Percentiles rank a stretch among this genome's conserved stretches.
phyloP scores from a whole-genome alignment of 179 eudicot genomes.

The Camellia oleifera region DNA sequence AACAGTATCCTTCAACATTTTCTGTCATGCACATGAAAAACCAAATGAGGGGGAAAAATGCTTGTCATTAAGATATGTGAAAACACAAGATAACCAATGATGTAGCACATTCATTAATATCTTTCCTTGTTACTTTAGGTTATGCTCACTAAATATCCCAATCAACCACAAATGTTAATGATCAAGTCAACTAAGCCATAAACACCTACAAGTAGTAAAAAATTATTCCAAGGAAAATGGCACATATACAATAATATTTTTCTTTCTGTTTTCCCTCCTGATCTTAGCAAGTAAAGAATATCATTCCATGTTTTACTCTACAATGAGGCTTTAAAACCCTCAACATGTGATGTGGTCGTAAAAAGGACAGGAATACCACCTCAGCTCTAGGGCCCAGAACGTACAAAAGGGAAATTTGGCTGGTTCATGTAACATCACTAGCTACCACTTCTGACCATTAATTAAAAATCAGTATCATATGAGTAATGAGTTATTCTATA shows the following conservation, averaged over 20 bases:
- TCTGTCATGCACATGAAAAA: constrained; percentile 41
- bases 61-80: not conserved
- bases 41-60: constrained; percentile 9
- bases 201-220: not conserved
- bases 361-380: not conserved
- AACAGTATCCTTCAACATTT: constrained; percentile 56
- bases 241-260: not conserved
- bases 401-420: not conserved
- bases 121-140: not conserved
- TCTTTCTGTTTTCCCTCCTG: not conserved
- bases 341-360: not conserved
- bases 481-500: too few relatives aligned
- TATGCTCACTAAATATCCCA: not conserved
- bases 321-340: not conserved
- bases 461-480: not conserved
- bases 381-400: not conserved
- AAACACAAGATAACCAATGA: constrained; percentile 1
- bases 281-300: not conserved
- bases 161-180: not conserved
- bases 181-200: not conserved
- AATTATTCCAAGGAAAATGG: constrained; percentile 4
- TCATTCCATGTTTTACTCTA: not conserved
- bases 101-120: not conserved
- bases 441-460: not conserved
- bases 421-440: too few relatives aligned